phyloP scores from a whole-genome alignment of 2,329 filamentous ascomycete genomes.

The Penicillium oxalicum region DNA sequence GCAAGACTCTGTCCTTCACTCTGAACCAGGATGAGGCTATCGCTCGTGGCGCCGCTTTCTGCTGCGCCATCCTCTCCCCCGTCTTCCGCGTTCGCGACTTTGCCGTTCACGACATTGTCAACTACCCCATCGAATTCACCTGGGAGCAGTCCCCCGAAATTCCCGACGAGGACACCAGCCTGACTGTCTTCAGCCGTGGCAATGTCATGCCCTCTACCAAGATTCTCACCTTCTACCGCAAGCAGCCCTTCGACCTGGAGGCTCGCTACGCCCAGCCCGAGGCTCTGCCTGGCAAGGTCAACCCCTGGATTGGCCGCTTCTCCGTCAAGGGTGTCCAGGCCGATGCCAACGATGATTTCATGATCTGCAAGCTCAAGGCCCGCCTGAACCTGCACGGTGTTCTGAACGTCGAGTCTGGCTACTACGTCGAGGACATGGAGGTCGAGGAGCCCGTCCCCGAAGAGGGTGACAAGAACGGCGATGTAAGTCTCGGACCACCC shows the following conservation, averaged over 20 bases:
- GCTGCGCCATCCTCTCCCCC: slow-evolving; percentile 93
- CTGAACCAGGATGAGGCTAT: slow-evolving; percentile 98
- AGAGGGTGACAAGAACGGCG: slow-evolving; percentile 61
- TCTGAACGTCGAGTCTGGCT: slow-evolving; percentile 91
- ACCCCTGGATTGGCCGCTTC: slow-evolving; percentile 95
- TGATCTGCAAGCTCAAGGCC: slow-evolving; percentile 99
- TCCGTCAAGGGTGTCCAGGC: slow-evolving; percentile 97
- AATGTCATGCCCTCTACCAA: slow-evolving; percentile 97
- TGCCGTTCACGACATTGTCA: slow-evolving; percentile 92
- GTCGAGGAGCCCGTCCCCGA: slow-evolving; percentile 87
- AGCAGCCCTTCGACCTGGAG: slow-evolving; percentile 94
- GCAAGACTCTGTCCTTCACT: slow-evolving; percentile 88
- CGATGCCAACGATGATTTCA: slow-evolving; percentile 90
- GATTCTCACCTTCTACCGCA: slow-evolving; percentile 98
- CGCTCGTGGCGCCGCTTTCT: slow-evolving; percentile 91
- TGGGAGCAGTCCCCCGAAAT: slow-evolving; percentile 99
- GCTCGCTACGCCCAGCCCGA: slow-evolving; percentile 88
- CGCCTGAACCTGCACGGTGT: slow-evolving; percentile 94
- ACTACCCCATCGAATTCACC: slow-evolving; percentile 95
- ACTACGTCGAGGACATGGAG: slow-evolving; percentile 97
- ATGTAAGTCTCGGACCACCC: slow-evolving; percentile 32
- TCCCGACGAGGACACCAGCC: slow-evolving; percentile 92
- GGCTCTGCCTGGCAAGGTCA: slow-evolving; percentile 76
- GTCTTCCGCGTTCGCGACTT: slow-evolving; percentile 99
- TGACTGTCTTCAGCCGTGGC: slow-evolving; percentile 96